Evolutionary conservation across 306 rosid species (phyloP).

Genomic region (Benincasa hispida): DNA sequence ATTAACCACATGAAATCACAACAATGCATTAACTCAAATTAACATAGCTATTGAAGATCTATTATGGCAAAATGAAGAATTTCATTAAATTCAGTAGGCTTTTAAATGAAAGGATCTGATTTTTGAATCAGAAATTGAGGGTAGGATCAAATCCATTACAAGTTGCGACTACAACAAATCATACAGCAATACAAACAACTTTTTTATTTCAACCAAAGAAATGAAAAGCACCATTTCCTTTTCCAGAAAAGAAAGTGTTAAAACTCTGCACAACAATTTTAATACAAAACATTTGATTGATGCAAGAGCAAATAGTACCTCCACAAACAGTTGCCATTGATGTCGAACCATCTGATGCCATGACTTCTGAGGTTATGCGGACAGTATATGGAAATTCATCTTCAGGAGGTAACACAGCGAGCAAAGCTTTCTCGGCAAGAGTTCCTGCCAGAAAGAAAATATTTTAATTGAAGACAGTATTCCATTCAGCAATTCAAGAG

Average conservation of each 20-base stretch:
- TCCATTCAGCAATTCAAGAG: background rate
- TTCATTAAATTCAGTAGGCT: background rate
- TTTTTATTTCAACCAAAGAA: background rate
- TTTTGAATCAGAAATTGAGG: background rate
- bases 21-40: background rate
- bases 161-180: background rate
- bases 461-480: background rate
- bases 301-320: conserved; percentile 32
- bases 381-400: conserved; percentile 72
- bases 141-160: background rate
- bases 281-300: background rate
- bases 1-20: background rate
- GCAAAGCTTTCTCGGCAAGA: conserved; percentile 94
- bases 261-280: background rate
- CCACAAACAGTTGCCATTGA: conserved; percentile 99
- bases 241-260: background rate
- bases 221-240: too few species aligned
- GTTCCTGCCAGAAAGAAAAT: conserved; percentile 43
- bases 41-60: background rate
- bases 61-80: background rate
- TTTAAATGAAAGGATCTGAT: background rate
- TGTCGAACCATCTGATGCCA: conserved; percentile 98
- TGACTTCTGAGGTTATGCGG: conserved; percentile 86
- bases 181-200: background rate
- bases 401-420: conserved; percentile 91